Base-by-base conservation (phyloP, 495 filamentous ascomycete genomes). In the Penicillium egyptiacum region DNA sequence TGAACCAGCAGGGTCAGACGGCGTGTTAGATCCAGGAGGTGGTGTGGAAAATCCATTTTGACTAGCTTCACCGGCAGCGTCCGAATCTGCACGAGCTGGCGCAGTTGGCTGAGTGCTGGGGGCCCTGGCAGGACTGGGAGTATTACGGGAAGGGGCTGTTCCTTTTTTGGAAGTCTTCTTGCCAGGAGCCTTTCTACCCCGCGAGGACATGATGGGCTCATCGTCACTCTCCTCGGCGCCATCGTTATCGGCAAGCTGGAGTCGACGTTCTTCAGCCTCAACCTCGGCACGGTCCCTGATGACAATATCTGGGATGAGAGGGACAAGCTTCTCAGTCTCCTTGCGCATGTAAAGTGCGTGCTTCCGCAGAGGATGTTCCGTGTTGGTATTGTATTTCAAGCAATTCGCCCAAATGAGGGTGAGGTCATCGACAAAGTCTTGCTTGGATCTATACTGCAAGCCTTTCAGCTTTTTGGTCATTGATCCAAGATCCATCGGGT, bases 401-500 rank as follows among this genome's bases (percentile, higher is more conserved):
- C 95, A 98, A 66, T 99, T 99, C 30, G 86, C 79, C 94, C 94
- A 99, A 42, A 99, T 99, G 19, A 96, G 79, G 63, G 93, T 91
- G 22, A 98, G 76, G 58, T 98, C 94, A 49, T 87, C 84, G 31
- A 97, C 91, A 61, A 98, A 98, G 12, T 98, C 94, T 52, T 88
- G 79, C 77, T 98, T 98, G 45, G 91, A 96, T 70, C 89, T 93
- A 79, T 96, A 98, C 20, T 81, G 81, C 12, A 94, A 70, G 3
- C 81, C 77, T 69, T 96, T 96, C 31, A 99, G 84, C 75, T 97
- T 98, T 77, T 99, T 99, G 35, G 94, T 93, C 89, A 99, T 97
- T 33, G 86, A 88, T 39, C 95, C 94, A 42, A 99, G 84, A 70
- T 99, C 94, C 94, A 99, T 99, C 0, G 94, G 95, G 28, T 92